Conservation (phyloP, 2,329 filamentous ascomycete genomes). For the Fusarium beomiforme region DNA sequence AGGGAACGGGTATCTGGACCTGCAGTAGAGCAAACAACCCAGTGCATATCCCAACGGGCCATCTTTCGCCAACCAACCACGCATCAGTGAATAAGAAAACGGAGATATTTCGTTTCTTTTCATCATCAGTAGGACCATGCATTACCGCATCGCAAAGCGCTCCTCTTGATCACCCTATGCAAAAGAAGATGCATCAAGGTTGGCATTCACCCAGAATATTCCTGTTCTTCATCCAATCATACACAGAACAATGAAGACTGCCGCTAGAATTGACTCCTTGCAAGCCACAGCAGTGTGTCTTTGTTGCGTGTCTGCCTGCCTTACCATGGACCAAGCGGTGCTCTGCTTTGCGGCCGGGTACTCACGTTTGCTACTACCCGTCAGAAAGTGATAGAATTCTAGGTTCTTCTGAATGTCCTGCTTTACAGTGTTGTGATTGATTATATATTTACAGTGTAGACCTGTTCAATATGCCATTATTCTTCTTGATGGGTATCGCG, state of each 20-base stretch:
- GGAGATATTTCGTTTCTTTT: neutral
- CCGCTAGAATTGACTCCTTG: neutral
- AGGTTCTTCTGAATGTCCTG: fast-evolving
- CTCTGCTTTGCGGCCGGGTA: neutral
- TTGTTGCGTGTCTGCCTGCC: neutral
- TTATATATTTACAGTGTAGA: neutral
- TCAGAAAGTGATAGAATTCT: neutral
- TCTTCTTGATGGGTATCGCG: neutral
- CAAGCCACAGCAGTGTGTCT: neutral
- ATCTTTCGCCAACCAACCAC: neutral
- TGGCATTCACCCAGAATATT: too few relatives aligned
- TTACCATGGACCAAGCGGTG: neutral
- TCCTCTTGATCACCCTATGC: neutral
- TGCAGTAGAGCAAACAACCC: neutral
- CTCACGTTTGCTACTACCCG: neutral
- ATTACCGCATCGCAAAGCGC: neutral
- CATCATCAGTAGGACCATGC: neutral
- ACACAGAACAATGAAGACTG: neutral
- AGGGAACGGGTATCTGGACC: neutral
- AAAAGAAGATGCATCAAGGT: neutral
- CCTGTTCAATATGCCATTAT: neutral
- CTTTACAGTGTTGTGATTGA: neutral
- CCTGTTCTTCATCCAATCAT: fast-evolving
- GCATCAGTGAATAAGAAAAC: neutral
- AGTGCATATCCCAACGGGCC: neutral